A percentile compares a stretch with the other conserved stretches of the same genome.
These are phyloP conservation scores for Aspergillus bertholletiae DNA, from an alignment of 495 filamentous ascomycete genomes.

Conservation along the genomic window DNA sequence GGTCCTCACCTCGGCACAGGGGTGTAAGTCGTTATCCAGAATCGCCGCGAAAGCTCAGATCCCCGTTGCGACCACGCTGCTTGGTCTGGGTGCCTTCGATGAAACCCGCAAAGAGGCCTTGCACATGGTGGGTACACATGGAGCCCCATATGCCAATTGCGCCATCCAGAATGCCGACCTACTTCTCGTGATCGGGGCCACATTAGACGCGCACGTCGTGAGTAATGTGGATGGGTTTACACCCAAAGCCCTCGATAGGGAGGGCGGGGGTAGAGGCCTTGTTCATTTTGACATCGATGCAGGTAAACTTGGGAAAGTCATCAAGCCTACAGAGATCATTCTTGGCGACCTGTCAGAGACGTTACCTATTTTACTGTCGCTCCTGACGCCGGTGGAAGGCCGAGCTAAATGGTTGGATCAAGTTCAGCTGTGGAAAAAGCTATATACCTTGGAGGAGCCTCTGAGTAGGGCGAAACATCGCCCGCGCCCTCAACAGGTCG, in stretches of 20 bases:
- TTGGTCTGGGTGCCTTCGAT: slow-evolving; percentile 60
- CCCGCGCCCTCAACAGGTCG: slow-evolving; percentile 34
- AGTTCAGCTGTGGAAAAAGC: slow-evolving; percentile 84
- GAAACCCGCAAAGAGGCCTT: slow-evolving; percentile 56
- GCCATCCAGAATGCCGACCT: slow-evolving; percentile 64
- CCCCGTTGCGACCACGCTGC: slow-evolving; percentile 63
- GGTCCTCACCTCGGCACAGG: slow-evolving; percentile 28
- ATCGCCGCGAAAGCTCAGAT: slow-evolving; percentile 57
- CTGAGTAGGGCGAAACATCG: slow-evolving; percentile 87
- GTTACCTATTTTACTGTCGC: slow-evolving; percentile 66
- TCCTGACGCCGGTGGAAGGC: slow-evolving; percentile 51
- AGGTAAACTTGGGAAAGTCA: slow-evolving; percentile 65
- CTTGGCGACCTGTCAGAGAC: slow-evolving; percentile 64
- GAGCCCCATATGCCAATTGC: slow-evolving; percentile 62
- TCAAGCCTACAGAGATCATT: slow-evolving; percentile 58
- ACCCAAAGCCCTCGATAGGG: slow-evolving; percentile 43
- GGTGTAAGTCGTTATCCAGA: slow-evolving; percentile 42
- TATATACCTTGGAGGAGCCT: slow-evolving; percentile 70
- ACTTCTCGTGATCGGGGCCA: slow-evolving; percentile 58
- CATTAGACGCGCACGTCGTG: slow-evolving; percentile 62
- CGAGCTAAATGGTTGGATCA: slow-evolving; percentile 82
- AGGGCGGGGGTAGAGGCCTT: slow-evolving; percentile 35
- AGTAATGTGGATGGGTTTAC: slow-evolving; percentile 52
- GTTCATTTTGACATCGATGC: slow-evolving; percentile 66
- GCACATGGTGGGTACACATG: slow-evolving; percentile 67